Evolutionary conservation across 2,329 filamentous ascomycete genomes (phyloP).

Genomic region (Pleomassaria siparia): DNA sequence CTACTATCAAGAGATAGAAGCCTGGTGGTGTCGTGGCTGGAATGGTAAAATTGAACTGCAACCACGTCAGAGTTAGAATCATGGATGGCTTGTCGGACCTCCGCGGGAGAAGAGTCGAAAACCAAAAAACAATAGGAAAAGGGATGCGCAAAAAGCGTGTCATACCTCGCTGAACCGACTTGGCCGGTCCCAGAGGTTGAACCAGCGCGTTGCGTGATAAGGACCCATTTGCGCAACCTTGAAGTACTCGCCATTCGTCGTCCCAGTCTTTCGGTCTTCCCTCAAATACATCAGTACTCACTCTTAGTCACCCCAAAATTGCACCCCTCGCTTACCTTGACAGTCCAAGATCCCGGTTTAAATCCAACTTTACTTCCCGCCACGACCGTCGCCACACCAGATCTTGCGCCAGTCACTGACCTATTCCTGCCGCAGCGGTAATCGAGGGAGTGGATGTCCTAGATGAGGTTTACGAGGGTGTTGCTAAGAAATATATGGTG

Average conservation of each 20-base stretch:
- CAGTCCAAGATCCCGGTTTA: conserved; percentile 2
- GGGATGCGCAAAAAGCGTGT: background rate
- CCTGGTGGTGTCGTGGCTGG: conserved; percentile 8
- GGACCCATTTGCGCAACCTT: conserved; percentile 12
- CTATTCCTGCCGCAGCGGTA: conserved; percentile 11
- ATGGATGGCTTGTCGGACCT: background rate
- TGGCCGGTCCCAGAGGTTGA: background rate
- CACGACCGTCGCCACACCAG: conserved; percentile 5
- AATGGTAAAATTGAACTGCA: conserved; percentile 11
- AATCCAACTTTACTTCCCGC: conserved; percentile 11
- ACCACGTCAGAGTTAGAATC: background rate
- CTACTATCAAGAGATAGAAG: conserved; percentile 10
- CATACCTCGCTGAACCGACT: conserved; percentile 1
- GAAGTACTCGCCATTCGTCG: conserved; percentile 9
- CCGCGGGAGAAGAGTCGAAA: too few species aligned
- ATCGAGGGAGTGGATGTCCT: conserved; percentile 5
- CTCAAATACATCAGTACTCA: conserved; percentile 4
- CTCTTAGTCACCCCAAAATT: background rate
- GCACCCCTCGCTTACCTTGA: background rate
- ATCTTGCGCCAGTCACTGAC: background rate
- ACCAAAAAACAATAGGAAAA: background rate
- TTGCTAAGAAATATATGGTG: too few species aligned
- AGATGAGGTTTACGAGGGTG: conserved; percentile 2
- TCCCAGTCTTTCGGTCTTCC: conserved; percentile 7
- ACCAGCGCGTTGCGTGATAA: conserved; percentile 4